Conservation (phyloP, 139 green algal genomes). For the Picochlorum sp. region DNA sequence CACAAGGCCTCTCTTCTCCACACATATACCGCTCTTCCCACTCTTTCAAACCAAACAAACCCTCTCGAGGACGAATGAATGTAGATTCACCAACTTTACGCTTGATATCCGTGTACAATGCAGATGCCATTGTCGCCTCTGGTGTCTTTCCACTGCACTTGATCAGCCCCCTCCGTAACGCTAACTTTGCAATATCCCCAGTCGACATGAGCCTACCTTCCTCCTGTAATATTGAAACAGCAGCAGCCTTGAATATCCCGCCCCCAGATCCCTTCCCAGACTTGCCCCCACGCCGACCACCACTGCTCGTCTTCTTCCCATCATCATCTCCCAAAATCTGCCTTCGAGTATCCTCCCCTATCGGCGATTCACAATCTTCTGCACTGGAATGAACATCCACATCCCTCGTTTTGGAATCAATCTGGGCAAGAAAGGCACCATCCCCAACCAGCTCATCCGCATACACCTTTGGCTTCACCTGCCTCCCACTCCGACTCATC, state of each 20-base stretch:
- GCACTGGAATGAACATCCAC: too few relatives aligned
- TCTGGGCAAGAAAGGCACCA: too few relatives aligned
- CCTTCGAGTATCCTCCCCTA: too few relatives aligned
- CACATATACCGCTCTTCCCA: slow-evolving; percentile 52
- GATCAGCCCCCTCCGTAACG: slow-evolving; percentile 53
- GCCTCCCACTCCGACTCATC: not conserved
- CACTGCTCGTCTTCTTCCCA: too few relatives aligned
- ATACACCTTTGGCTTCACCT: slow-evolving; percentile 6
- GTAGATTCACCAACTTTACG: slow-evolving; percentile 49
- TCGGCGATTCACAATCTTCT: too few relatives aligned
- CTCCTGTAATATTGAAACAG: slow-evolving; percentile 53
- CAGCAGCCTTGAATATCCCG: slow-evolving; percentile 73
- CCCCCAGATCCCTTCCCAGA: slow-evolving; percentile 7
- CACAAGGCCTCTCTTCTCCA: not conserved
- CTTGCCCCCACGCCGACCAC: too few relatives aligned
- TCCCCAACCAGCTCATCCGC: not conserved
- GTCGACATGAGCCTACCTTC: slow-evolving; percentile 70
- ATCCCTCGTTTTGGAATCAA: too few relatives aligned
- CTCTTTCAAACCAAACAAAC: slow-evolving; percentile 72
- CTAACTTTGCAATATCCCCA: slow-evolving; percentile 46
- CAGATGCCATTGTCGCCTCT: slow-evolving; percentile 78
- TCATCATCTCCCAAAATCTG: too few relatives aligned
- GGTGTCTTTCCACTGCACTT: slow-evolving; percentile 69
- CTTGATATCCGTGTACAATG: slow-evolving; percentile 81
- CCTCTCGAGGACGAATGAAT: slow-evolving; percentile 70